Percentiles rank a stretch among this genome's conserved stretches.
Evolutionary conservation across 331 rosid species (phyloP).

Genomic region (Quercus lobata): DNA sequence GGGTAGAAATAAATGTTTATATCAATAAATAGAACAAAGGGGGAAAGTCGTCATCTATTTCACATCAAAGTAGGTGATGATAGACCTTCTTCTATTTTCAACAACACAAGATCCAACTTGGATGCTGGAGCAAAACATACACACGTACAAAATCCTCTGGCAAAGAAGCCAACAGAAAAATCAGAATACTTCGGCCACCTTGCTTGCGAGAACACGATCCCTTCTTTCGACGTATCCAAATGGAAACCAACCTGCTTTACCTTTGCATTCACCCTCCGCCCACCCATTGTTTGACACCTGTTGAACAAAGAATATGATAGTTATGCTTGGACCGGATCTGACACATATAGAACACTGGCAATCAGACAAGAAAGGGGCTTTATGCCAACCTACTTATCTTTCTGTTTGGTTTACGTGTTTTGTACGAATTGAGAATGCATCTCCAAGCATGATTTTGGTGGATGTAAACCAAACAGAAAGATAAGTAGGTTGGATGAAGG

Average conservation of each 20-base stretch:
- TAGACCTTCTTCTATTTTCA: slow-evolving; percentile 17
- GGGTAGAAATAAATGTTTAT: background rate
- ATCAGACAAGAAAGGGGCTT: background rate
- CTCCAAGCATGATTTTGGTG: background rate
- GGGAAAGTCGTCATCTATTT: slow-evolving; percentile 28
- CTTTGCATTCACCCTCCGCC: slow-evolving; percentile 99
- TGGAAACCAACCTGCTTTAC: slow-evolving; percentile 98
- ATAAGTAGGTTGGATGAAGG: background rate
- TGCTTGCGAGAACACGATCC: slow-evolving; percentile 92
- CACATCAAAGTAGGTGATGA: slow-evolving; percentile 21
- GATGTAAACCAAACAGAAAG: background rate
- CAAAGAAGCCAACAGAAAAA: slow-evolving; percentile 28
- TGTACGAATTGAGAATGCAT: background rate
- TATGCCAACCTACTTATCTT: background rate
- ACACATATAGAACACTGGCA: background rate
- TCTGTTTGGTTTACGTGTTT: background rate
- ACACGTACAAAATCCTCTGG: slow-evolving; percentile 40
- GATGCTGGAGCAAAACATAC: slow-evolving; percentile 24
- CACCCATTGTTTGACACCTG: slow-evolving; percentile 92
- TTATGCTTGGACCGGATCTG: slow-evolving; percentile 9
- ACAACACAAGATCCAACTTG: slow-evolving; percentile 26
- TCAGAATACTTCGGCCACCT: slow-evolving; percentile 91
- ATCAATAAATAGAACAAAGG: slow-evolving; percentile 17
- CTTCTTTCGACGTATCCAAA: slow-evolving; percentile 86
- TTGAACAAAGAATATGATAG: background rate